Evolutionary conservation across 768 basidiomycete genomes (phyloP), one percentile per base, ranked within the genome.

Genomic region (Heimioporus sp.): DNA sequence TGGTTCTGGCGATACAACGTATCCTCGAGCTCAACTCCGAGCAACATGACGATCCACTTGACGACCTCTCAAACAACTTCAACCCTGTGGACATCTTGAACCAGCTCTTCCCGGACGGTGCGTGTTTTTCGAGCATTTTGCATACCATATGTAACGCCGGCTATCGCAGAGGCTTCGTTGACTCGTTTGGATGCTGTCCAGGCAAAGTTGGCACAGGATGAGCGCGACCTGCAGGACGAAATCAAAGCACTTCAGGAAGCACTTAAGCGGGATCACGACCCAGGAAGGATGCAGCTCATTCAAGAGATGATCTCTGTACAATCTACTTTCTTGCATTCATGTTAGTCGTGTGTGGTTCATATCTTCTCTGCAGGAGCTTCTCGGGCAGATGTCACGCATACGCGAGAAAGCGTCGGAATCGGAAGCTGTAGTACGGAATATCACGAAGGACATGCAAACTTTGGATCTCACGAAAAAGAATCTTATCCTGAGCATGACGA

Each of bases 361-460:
- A 48, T 37, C 45, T 24, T 43, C 30, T 20, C 7, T 50, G 11
- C 63, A 98, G 95, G 94, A 97, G 64, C 78, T 98, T 15, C 79
- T 98, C 43, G 86, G 88, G 24, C 96, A 98, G 73, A 96, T 98
- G 84, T 94, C 89, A 35, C 87, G 89, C 50, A 97, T 98, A 58
- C 82, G 93, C 40, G 94, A 98, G 71, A 98, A 98, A 65, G 94
- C 96, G 0, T 90, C 92, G 1, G 97, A 99, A 66, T 94, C 92
- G 3, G 97, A 98, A 62, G 93, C 93, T 2, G 92, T 98, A 43
- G 97, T 98, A 21, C 80, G 89, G 48, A 85, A 92, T 59, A 97
- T 98, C 58, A 99, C 97, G 2, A 88, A 90, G 58, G 97, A 99
- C 69, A 98, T 99, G 43, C 95, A 98, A 66, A 82, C 88, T 5